Base-by-base conservation (phyloP, 345 rosid genomes). In the Abelmoschus esculentus region DNA sequence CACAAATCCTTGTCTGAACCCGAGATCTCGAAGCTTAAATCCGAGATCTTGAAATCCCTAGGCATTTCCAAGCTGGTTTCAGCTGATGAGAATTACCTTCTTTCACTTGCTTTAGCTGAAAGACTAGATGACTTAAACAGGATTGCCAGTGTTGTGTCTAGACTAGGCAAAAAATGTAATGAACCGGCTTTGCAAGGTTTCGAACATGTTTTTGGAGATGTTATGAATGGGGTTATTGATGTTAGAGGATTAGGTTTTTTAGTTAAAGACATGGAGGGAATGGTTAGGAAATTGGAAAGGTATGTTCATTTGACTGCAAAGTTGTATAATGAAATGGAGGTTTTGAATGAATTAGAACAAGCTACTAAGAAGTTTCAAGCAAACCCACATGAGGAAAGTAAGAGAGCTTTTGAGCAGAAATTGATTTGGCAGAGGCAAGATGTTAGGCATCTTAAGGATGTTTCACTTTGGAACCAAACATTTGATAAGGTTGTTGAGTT, bases 391-490 rank as follows among this genome's bases (percentile, higher is more conserved):
- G 93, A 91, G 78, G 95, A 85, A 80, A 93, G 91, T 70, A 80
- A 84, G 38, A 89, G 87, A n/a, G 95, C 96, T 14, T 91, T 87
- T 22, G 92, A 93, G 80, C 98, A 93, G 92, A 93, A 90, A 75
- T 77, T 91, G 75, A 77, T 88, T 77, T 93, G 98, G 98, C 98
- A 93, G 85, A 93, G 72, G 76, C 98, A 93, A 71, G 98, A 93
- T 9, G 92, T 91, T 62, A 83, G 74, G 81, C 91, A 90, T 82
- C 90, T 93, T 40, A 85, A 85, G 82, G 96, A 93, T 66, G 79
- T 88, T 75, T 91, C 98, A 0, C 83, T 93, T 32, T 91, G 98
- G 98, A 91, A 78, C 59, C 96, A 91, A 75, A 89, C 90, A 12
- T 88, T 75, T 76, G 98, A 93, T 79, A 93, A 93, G 77, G 90